Conservation (phyloP, 495 filamentous ascomycete species). For the Neurospora africana region DNA sequence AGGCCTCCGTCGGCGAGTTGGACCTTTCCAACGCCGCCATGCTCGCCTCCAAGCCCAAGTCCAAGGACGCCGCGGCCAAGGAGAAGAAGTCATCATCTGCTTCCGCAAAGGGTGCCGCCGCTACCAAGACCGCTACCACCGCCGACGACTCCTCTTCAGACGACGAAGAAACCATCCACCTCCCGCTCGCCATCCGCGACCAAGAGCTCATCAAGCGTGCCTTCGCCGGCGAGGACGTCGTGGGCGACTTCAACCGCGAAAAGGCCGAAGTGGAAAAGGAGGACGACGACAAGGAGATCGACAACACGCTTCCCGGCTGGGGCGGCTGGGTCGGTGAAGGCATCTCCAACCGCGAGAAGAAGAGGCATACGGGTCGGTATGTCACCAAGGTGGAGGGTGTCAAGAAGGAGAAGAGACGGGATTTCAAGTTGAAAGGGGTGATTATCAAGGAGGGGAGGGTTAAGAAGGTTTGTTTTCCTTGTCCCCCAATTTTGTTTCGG, state of each 20-base stretch:
- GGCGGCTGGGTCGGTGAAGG: conserved; percentile 78
- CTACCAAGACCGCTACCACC: conserved; percentile 1
- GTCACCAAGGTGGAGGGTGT: conserved; percentile 67
- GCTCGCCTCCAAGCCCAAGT: conserved; percentile 20
- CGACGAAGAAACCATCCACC: conserved; percentile 45
- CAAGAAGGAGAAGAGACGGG: conserved; percentile 64
- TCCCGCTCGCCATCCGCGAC: conserved; percentile 60
- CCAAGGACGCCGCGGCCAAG: conserved; percentile 3
- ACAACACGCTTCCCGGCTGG: conserved; percentile 86
- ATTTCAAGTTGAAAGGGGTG: conserved; percentile 67
- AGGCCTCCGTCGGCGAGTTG: conserved; percentile 21
- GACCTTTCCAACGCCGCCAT: conserved; percentile 30
- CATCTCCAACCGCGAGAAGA: conserved; percentile 51
- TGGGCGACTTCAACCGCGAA: conserved; percentile 68
- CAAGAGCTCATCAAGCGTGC: conserved; percentile 73
- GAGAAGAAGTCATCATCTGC: background rate
- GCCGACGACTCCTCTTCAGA: conserved; percentile 32
- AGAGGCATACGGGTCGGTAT: conserved; percentile 46
- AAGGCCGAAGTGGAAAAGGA: conserved; percentile 63
- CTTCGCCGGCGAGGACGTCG: conserved; percentile 87
- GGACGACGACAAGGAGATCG: conserved; percentile 76
- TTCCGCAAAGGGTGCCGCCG: background rate
- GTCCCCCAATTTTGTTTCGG: too few relatives aligned
- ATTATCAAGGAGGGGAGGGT: conserved; percentile 89
- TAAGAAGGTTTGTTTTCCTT: conserved; percentile 47